These are phyloP conservation scores for Termitomyces sp. DNA, from an alignment of 768 basidiomycete species.

Conservation along the genomic window DNA sequence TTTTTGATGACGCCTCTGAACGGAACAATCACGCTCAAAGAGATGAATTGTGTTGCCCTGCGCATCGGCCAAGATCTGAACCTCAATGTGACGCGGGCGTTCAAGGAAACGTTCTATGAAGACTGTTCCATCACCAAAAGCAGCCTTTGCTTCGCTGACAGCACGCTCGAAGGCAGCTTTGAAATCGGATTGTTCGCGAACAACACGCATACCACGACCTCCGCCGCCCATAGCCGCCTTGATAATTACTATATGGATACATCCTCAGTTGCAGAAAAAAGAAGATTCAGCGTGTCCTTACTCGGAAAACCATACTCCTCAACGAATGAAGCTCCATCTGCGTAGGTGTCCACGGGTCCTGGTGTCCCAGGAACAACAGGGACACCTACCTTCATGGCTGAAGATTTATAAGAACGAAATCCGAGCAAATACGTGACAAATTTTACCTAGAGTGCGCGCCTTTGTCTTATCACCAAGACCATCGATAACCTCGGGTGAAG, in stretches of 20 bases:
- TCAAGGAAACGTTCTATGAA: conserved; percentile 98
- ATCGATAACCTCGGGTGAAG: conserved; percentile 94
- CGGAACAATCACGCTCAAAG: conserved; percentile 98
- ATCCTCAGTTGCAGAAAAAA: conserved; percentile 1
- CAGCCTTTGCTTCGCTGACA: conserved; percentile 90
- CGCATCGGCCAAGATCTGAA: conserved; percentile 89
- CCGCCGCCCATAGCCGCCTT: conserved; percentile 99
- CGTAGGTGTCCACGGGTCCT: conserved; percentile 79
- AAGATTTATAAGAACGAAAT: neutral
- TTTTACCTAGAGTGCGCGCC: conserved; percentile 78
- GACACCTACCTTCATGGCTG: conserved; percentile 86
- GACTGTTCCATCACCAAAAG: conserved; percentile 98
- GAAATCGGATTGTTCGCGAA: conserved; percentile 90
- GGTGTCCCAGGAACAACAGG: conserved; percentile 98
- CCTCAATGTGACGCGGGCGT: conserved; percentile 96
- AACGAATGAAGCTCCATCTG: conserved; percentile 83
- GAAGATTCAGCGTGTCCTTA: conserved; percentile 19
- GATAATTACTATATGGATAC: conserved; percentile 73
- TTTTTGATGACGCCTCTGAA: conserved; percentile 96
- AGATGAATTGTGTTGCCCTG: conserved; percentile 94
- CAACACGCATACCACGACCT: conserved; percentile 98
- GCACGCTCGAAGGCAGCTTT: conserved; percentile 86
- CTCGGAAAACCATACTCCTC: conserved; percentile 95
- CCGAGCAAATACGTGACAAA: neutral
- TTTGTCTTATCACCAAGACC: conserved; percentile 98